Percentiles rank a stretch among this genome's conserved stretches.
These are phyloP conservation scores for Pichia cephalocereana DNA, from an alignment of 805 yeast species.

Conservation along the genomic window DNA sequence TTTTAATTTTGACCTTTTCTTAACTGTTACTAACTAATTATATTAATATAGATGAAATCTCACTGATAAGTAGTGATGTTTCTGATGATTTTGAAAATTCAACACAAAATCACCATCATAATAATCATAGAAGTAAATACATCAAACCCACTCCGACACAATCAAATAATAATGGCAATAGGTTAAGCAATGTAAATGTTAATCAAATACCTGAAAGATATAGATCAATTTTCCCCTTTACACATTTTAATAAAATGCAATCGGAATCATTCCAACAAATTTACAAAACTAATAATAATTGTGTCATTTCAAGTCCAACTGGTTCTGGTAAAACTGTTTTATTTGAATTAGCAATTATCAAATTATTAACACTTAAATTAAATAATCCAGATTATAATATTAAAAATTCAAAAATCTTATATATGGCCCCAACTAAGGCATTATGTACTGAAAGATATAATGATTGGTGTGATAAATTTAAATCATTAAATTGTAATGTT, in stretches of 20 bases:
- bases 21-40: too few species aligned
- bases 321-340: slow-evolving; percentile 97
- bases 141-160: background rate
- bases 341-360: slow-evolving; percentile 63
- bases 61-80: background rate
- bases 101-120: too few species aligned
- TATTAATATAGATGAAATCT: too few species aligned
- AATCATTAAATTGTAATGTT: slow-evolving; percentile 80
- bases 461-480: slow-evolving; percentile 65
- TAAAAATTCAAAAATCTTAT: slow-evolving; percentile 78
- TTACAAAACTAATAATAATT: slow-evolving; percentile 81
- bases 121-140: background rate
- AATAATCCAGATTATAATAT: slow-evolving; percentile 48
- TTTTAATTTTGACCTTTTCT: too few species aligned
- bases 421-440: slow-evolving; percentile 89
- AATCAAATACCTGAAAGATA: slow-evolving; percentile 29
- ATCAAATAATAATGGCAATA: too few species aligned
- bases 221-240: slow-evolving; percentile 23
- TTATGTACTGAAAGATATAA: slow-evolving; percentile 93
- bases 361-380: slow-evolving; percentile 30
- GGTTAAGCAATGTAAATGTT: background rate
- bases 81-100: too few species aligned
- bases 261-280: slow-evolving; percentile 85
- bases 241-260: slow-evolving; percentile 67
- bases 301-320: slow-evolving; percentile 94